Conservation (phyloP, 2,329 filamentous ascomycete genomes). For the Fonsecaea multimorphosa region DNA sequence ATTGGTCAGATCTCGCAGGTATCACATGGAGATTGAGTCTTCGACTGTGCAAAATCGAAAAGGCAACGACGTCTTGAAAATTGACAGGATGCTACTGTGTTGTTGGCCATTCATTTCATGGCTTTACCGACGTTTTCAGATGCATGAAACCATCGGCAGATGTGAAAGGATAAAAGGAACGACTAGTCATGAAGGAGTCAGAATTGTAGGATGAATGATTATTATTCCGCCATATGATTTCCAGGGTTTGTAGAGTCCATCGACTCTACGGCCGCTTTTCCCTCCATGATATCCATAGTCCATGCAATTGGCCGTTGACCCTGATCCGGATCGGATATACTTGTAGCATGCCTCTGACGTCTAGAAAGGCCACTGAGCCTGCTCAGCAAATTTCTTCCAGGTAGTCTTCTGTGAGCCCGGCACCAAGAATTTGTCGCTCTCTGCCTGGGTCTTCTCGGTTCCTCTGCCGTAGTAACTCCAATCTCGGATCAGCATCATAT, state of each 20-base stretch:
- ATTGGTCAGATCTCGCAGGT: not conserved
- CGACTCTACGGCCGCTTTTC: not conserved
- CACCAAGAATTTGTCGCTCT: slow-evolving; percentile 33
- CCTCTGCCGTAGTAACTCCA: slow-evolving; percentile 61
- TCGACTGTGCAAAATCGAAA: too few relatives aligned
- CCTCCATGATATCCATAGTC: not conserved
- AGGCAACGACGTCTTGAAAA: not conserved
- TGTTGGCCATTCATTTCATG: not conserved
- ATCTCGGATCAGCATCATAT: slow-evolving; percentile 58
- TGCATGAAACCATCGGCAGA: not conserved
- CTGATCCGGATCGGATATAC: not conserved
- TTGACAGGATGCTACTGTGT: not conserved
- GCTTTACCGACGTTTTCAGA: not conserved
- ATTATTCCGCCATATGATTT: not conserved
- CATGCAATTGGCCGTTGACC: not conserved
- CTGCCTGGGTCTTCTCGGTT: slow-evolving; percentile 35
- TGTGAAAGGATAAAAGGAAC: not conserved
- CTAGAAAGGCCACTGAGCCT: slow-evolving; percentile 24
- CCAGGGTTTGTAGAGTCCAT: not conserved
- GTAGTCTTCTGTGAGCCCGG: slow-evolving; percentile 30
- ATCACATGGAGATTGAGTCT: not conserved
- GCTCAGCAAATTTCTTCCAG: slow-evolving; percentile 30
- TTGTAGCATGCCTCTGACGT: not conserved
- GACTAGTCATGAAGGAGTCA: not conserved
- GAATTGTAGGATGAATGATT: not conserved